Evolutionary conservation across 495 filamentous ascomycete species (phyloP).

Genomic region (Hypomontagnella submonticulosa): DNA sequence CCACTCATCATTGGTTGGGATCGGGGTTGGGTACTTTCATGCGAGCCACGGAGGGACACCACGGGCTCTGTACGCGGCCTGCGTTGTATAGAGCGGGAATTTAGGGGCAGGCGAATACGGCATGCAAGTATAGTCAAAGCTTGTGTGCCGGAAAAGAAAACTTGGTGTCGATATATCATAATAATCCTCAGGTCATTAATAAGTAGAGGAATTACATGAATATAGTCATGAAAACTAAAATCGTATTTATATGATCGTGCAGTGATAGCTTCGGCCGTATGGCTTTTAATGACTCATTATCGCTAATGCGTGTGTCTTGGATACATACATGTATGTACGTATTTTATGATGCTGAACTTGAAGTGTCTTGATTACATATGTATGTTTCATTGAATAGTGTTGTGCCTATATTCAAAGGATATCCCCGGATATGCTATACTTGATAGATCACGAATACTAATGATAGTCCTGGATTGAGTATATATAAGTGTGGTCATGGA

Average conservation of each 20-base stretch:
- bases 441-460: too few species aligned
- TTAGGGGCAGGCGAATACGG: constrained; percentile 11
- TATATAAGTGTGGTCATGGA: too few species aligned
- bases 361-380: too few species aligned
- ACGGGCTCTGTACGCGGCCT: constrained; percentile 17
- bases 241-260: constrained; percentile 12
- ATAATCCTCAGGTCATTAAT: constrained; percentile 22
- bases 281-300: too few species aligned
- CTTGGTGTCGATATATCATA: constrained; percentile 31
- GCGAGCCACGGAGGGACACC: constrained; percentile 6
- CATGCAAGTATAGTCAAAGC: not conserved
- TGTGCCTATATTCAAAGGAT: too few species aligned
- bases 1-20: constrained; percentile 33
- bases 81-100: constrained; percentile 32
- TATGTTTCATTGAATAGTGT: too few species aligned
- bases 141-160: constrained; percentile 8
- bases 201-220: constrained; percentile 14
- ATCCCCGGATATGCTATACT: too few species aligned
- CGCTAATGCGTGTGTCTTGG: too few species aligned
- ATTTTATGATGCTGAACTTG: too few species aligned
- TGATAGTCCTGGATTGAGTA: too few species aligned
- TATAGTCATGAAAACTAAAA: constrained; percentile 17
- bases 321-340: too few species aligned
- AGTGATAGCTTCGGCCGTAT: too few species aligned
- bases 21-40: not conserved